A percentile compares a stretch with the other conserved stretches of the same genome.
Conservation (phyloP, 176 grass and related monocot species). For the Pontederia paniculata region DNA sequence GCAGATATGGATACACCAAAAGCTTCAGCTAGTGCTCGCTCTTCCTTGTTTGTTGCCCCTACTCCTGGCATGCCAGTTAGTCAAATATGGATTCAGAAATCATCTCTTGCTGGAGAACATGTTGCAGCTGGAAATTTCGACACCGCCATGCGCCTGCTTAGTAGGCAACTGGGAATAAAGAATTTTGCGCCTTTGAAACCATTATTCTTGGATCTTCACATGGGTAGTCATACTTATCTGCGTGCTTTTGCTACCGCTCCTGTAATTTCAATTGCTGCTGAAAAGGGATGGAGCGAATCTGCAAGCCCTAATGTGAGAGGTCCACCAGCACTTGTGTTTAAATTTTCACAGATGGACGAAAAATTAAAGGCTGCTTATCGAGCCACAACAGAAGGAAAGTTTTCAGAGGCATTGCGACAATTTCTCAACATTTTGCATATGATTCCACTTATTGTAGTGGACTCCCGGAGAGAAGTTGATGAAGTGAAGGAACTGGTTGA, state of each 20-base stretch:
- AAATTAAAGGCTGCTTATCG: conserved; percentile 82
- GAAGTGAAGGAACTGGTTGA: conserved; percentile 92
- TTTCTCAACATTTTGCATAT: conserved; percentile 82
- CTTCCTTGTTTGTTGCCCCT: conserved; percentile 59
- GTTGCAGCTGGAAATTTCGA: conserved; percentile 89
- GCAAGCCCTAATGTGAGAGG: conserved; percentile 85
- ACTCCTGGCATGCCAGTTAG: conserved; percentile 82
- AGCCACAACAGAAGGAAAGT: conserved; percentile 78
- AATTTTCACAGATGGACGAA: conserved; percentile 87
- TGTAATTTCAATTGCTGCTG: conserved; percentile 66
- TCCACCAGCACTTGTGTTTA: conserved; percentile 77
- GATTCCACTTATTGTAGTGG: conserved; percentile 74
- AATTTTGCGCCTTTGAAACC: conserved; percentile 81
- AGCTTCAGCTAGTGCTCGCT: conserved; percentile 23
- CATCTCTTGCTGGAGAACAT: conserved; percentile 93
- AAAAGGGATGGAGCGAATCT: conserved; percentile 88
- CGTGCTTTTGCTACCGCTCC: conserved; percentile 48
- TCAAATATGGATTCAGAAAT: conserved; percentile 95
- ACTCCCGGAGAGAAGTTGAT: conserved; percentile 86
- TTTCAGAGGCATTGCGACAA: conserved; percentile 74
- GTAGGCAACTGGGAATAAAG: conserved; percentile 79
- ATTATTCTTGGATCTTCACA: conserved; percentile 64
- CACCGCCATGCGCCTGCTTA: conserved; percentile 83
- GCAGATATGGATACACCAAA: conserved; percentile 77
- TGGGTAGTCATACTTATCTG: conserved; percentile 74